phyloP scores from a whole-genome alignment of 2,329 filamentous ascomycete species.

The Claviceps maximensis region DNA sequence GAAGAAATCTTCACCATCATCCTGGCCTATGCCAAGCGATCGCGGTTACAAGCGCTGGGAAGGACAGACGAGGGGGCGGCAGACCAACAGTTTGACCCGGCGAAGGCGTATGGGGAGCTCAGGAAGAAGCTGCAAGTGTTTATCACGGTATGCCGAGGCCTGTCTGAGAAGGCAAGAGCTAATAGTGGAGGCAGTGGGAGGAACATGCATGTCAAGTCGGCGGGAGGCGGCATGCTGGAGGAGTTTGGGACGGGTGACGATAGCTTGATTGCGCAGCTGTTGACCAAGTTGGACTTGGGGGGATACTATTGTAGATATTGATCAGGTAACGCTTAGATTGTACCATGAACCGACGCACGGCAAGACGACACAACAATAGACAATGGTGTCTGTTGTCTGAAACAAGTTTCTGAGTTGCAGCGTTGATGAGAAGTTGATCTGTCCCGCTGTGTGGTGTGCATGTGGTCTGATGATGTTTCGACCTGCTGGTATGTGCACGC shows the following conservation, averaged over 20 bases:
- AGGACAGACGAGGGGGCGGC: constrained; percentile 8
- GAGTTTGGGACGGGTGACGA: constrained; percentile 27
- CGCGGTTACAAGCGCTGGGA: constrained; percentile 25
- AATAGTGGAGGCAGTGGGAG: constrained; percentile 15
- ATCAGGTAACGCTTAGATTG: too few species aligned
- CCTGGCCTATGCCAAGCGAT: constrained; percentile 52
- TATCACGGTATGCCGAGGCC: constrained; percentile 54
- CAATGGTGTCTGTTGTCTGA: too few species aligned
- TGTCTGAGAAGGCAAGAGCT: constrained; percentile 47
- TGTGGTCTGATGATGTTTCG: too few species aligned
- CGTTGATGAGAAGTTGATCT: too few species aligned
- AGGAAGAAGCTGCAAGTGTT: constrained; percentile 63
- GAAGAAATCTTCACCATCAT: constrained; percentile 64
- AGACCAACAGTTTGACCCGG: constrained; percentile 11
- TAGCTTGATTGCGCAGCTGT: constrained; percentile 54
- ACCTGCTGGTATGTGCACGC: too few species aligned
- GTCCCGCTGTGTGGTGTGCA: neutral
- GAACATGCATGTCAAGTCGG: constrained; percentile 2
- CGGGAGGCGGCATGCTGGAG: constrained; percentile 9
- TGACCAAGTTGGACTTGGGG: constrained; percentile 59
- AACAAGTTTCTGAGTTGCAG: neutral
- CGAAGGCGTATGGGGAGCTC: constrained; percentile 49
- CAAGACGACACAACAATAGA: too few species aligned
- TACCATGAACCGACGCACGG: too few species aligned
- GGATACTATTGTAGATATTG: constrained; percentile 41